A percentile compares a stretch with the other conserved stretches of the same genome.
Evolutionary conservation across 2,329 filamentous ascomycete genomes (phyloP).

Genomic region (Sordariomycetes sp.): DNA sequence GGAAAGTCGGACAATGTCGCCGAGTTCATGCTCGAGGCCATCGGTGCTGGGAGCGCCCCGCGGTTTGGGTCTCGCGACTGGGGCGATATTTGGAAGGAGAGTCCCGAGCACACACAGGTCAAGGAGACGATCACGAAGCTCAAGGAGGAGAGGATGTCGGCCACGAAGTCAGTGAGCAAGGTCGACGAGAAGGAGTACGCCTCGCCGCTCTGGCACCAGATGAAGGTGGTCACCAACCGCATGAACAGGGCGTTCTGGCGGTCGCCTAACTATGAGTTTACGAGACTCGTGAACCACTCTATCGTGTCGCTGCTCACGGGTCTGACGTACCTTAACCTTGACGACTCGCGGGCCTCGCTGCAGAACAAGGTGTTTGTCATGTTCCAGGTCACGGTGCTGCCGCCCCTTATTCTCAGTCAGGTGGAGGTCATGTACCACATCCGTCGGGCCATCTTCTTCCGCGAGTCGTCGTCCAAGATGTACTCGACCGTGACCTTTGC

Average conservation of each 20-base stretch:
- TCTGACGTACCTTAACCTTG: slow-evolving; percentile 67
- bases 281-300: slow-evolving; percentile 75
- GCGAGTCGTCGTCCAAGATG: slow-evolving; percentile 76
- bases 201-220: slow-evolving; percentile 68
- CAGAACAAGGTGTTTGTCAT: slow-evolving; percentile 85
- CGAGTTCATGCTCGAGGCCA: slow-evolving; percentile 80
- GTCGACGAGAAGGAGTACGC: slow-evolving; percentile 67
- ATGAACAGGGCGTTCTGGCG: slow-evolving; percentile 76
- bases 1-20: slow-evolving; percentile 46
- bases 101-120: slow-evolving; percentile 54
- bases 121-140: slow-evolving; percentile 59
- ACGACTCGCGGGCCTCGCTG: slow-evolving; percentile 63
- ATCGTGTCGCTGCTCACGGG: slow-evolving; percentile 70
- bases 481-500: slow-evolving; percentile 76
- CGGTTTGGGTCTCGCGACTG: slow-evolving; percentile 68
- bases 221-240: slow-evolving; percentile 61
- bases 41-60: slow-evolving; percentile 63
- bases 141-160: slow-evolving; percentile 45
- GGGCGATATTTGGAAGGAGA: slow-evolving; percentile 69
- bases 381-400: slow-evolving; percentile 80
- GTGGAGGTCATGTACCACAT: slow-evolving; percentile 74
- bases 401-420: slow-evolving; percentile 72
- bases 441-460: slow-evolving; percentile 72
- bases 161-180: slow-evolving; percentile 30
- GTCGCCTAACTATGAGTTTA: slow-evolving; percentile 82